Base-by-base conservation (phyloP, 352 stramenopile species). In the Thalassiosira sp. region DNA sequence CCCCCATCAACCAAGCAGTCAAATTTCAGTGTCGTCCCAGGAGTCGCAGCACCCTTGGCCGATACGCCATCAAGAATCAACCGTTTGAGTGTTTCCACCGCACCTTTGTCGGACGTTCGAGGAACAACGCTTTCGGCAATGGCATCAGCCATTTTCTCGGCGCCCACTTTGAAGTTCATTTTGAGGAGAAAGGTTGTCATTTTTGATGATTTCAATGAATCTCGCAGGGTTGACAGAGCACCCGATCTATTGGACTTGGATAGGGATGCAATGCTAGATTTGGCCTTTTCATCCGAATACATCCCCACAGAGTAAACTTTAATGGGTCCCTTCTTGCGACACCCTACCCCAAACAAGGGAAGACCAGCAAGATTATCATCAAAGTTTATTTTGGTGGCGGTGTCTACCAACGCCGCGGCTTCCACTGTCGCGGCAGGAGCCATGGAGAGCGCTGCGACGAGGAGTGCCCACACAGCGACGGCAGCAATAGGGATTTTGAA, bases 151-250 rank as follows among this genome's bases (percentile, higher is more conserved):
- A 90, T 90, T 64, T 90, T 90, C 57, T 90, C 83, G 20, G 83
- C 80, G 16, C 79, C 79, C 20, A 90, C 83, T 60, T 86, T 86
- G 49, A 90, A 88, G 68, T 86, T 86, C 80, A 90, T 90, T 67
- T 88, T 70, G 11, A 90, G 63, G 5, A 86, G 60, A 72, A 90
- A 90, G 1, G 82, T 71, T 16, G 81, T 85, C 45, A 52, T 2
- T 52, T 57, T 70, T 51, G 77, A 68, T 0, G 35, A 53, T 37
- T 82, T 67, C 22, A 79, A 66, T 22, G 74, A 79, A 40, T 72
- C 62, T 35, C 76, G 37, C 0, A 89, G 68, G 33, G 72, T 48
- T 20, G 56, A 25, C n/a, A 85, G 49, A 0, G 81, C 74, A 6
- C 37, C 42, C 22, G 48, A 3, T 35, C 49, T 62, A 18, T 69